Evolutionary conservation across 371 early-diverging fungal species (phyloP), one percentile per base, ranked within the genome.

Genomic region (Nematocida parisii): DNA sequence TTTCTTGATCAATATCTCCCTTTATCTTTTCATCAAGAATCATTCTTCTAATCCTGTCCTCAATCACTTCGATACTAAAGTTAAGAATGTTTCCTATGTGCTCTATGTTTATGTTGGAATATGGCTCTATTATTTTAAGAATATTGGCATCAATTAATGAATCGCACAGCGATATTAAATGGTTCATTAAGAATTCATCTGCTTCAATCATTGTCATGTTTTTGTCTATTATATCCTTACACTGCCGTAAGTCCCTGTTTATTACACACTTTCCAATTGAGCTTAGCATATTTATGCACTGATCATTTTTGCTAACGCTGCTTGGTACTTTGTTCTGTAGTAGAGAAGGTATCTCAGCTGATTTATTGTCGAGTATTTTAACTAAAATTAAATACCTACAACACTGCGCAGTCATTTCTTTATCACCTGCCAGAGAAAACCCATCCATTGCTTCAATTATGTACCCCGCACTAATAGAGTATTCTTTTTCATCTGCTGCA

Each of bases 401-500:
- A 18, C 85, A 66, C 7, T 82, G 3, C 4, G 73, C 56, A 4
- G 83, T 84, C 39, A 81, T 73, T 18, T 75, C 44, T 46, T 57
- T 27, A 61, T 80, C 39, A 70, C 85, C 84, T 11, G 73, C 82
- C 42, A 84, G 2, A 40, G 61, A 46, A 80, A 87, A 88, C 11
- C 86, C 84, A 20, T 97, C 97, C 84, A 95, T 89, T 3, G 96
- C 93, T 85, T 97, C 97, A 84, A 93, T 94, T 88, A 97, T 95
- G 90, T 96, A 96, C 42, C 96, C 95, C 85, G 86, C 87, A 83
- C 93, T 96, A 1, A 96, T 96, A 88, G 94, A 94, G 88, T 94
- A 97, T 84, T 97, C 96, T 88, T 93, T 93, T 77, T 96, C 96
- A 84, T 96, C 96, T 56, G 95, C 92, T 83, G 95, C 95, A 80